Percentiles rank a stretch among this genome's conserved stretches.
Conservation (phyloP, 2,329 filamentous ascomycete species). For the Neonectria sp. region DNA sequence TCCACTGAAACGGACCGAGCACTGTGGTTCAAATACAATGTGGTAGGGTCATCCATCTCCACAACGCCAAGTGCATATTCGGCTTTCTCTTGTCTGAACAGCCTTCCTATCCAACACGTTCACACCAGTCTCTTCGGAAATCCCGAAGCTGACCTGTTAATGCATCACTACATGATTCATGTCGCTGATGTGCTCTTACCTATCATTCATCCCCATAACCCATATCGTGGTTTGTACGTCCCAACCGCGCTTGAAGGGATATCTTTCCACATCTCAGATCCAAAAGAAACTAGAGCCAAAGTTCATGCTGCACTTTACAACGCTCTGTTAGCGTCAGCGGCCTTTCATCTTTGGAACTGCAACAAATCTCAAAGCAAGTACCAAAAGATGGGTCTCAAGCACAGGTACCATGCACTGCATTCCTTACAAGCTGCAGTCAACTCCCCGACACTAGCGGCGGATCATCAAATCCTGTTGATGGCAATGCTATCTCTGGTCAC, state of each 20-base stretch:
- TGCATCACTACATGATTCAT: conserved; percentile 31
- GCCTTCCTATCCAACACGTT: conserved; percentile 2
- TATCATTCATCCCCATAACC: conserved; percentile 26
- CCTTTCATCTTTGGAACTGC: conserved; percentile 29
- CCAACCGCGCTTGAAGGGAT: conserved; percentile 27
- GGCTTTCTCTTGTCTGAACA: background rate
- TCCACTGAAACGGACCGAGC: background rate
- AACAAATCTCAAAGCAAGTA: conserved; percentile 17
- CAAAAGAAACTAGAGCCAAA: conserved; percentile 18
- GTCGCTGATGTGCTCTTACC: conserved; percentile 33
- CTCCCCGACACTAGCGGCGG: background rate
- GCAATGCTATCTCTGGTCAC: conserved; percentile 25
- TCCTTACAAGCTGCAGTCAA: conserved; percentile 22
- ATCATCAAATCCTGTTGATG: conserved; percentile 27
- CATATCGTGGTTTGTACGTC: conserved; percentile 30
- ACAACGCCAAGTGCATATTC: background rate
- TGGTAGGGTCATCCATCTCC: background rate
- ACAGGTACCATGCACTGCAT: conserved; percentile 12
- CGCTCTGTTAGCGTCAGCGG: conserved; percentile 18
- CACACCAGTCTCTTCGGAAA: conserved; percentile 16
- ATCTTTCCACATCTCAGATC: conserved; percentile 1
- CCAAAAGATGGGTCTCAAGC: conserved; percentile 9
- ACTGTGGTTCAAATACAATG: background rate
- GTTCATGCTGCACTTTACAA: conserved; percentile 29
- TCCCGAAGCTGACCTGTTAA: conserved; percentile 14